phyloP scores from a whole-genome alignment of 768 basidiomycete genomes.

The Peribolospora kevripleyi region DNA sequence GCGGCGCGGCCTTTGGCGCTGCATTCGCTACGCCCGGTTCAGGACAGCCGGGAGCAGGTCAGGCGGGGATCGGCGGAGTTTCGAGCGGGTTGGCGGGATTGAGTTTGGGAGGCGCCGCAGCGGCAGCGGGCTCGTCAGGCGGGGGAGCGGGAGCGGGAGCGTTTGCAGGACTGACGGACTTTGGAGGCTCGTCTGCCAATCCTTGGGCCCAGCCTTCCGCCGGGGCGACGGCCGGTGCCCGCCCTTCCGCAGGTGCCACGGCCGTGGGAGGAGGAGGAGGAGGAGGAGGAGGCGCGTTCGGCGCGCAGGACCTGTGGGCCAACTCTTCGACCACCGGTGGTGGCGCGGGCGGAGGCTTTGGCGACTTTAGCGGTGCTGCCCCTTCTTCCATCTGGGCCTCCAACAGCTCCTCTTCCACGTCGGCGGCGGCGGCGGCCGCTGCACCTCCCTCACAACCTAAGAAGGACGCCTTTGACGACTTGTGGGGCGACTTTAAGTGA shows the following conservation, averaged over 20 bases:
- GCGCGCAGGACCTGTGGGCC: neutral
- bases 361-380: neutral
- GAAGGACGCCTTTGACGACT: too few relatives aligned
- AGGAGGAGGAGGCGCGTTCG: neutral
- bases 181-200: neutral
- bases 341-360: too few relatives aligned
- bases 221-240: neutral
- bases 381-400: slow-evolving; percentile 4
- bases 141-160: neutral
- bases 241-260: neutral
- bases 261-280: neutral
- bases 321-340: neutral
- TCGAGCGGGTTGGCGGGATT: slow-evolving; percentile 1
- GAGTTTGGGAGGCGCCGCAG: neutral
- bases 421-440: neutral
- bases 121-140: neutral
- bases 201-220: neutral
- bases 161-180: neutral
- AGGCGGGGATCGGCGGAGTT: neutral
- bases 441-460: neutral
- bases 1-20: neutral
- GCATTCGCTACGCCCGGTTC: too few relatives aligned
- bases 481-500: too few relatives aligned
- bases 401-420: neutral
- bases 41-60: neutral